Base-by-base conservation (phyloP, 768 basidiomycete species). In the Cubamyces lactineus region DNA sequence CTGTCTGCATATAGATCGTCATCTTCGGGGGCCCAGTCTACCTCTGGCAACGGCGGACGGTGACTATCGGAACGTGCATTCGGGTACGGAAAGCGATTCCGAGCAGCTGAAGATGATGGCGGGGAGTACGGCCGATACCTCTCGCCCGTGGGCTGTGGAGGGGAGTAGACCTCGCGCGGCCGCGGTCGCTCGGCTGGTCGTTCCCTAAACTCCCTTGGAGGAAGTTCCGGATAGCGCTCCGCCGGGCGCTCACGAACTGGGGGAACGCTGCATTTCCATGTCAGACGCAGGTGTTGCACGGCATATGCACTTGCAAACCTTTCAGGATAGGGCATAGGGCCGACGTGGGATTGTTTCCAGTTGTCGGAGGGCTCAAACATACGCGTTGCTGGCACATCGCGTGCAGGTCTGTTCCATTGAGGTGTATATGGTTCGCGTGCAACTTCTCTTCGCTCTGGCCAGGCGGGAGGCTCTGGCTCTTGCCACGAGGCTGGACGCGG, bases 311-410 rank as follows among this genome's bases (percentile, higher is more conserved):
- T 50, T 54, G 53, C 62, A 53, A 34, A 53, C 56, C 50, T 57
- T 9, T 53, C 57, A 21, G 47, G 45, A 43, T 59, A 59, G 1
- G 52, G 41, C 9, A n/a, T 1, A 28, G 56, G 78, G 67, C 85
- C 83, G 51, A 68, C 68, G 66, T 84, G 84, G 9, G 75, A 73
- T 65, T 87, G 83, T 70, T 86, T 88, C 89, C 90, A 91, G 34
- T 77, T 74, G 19, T 88, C 86, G 38, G 87, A 88, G 34, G 89
- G 88, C 70, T 91, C 90, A 69, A 91, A 86, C 78, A 86, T 83
- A 65, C 87, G 79, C 61, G 82, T 76, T 13, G 79, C 76, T 49
- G 78, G 72, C 59, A 71, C 72, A 59, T 80, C 79, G 53, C 77
- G 75, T 59, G 72, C 71, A 47, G 42, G 67, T 64, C 74, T 72